Base-by-base conservation (phyloP, 1,139 yeast genomes). In the Kurtzmaniella quercitrusa region DNA sequence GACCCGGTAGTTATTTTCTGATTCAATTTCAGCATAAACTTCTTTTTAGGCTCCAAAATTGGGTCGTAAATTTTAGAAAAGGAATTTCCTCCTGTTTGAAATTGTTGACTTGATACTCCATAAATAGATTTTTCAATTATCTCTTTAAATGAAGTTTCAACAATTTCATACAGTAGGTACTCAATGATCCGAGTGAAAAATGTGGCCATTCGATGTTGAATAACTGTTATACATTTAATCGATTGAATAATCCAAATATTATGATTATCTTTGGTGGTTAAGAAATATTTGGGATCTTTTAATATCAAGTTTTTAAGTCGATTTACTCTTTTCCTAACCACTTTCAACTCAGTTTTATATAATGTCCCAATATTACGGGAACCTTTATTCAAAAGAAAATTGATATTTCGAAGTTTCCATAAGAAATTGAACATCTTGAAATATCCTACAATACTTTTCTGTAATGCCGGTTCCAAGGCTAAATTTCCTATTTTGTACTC, bases 391-490 rank as follows among this genome's bases (percentile, higher is more conserved):
- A 85, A 67, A 45, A 79, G 65, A 54, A 64, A 72, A 29, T 77
- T 75, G 25, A 84, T 75, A 49, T 88, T 82, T 49, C 82, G 78
- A 38, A 91, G 65, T 50, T 84, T 79, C 91, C 97, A 88, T 34
- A 93, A 62, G 56, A 90, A 88, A 56, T 90, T 88, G 66, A 93
- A 93, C 53, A 91, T 78, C 53, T 87, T 78, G 44, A 89, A 69
- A 58, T 93, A 93, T 50, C 84, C 89, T 3, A 79, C 60, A 40
- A 65, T 64, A 15, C 60, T 58, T 12, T 62, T 56, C 46, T 70
- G 64, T 37, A 79, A 48, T 2, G 80, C 58, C 11, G 65, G 50
- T 34, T 67, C 61, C 17, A 85, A 71, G 16, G 79, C 91, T 57
- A 77, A 62, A 41, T 78, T 85, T 14, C 63, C 63, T 4, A 89